Percentiles rank a stretch among this genome's conserved stretches.
phyloP scores from a whole-genome alignment of 805 yeast genomes.

The Saccharomycopsis schoenii region DNA sequence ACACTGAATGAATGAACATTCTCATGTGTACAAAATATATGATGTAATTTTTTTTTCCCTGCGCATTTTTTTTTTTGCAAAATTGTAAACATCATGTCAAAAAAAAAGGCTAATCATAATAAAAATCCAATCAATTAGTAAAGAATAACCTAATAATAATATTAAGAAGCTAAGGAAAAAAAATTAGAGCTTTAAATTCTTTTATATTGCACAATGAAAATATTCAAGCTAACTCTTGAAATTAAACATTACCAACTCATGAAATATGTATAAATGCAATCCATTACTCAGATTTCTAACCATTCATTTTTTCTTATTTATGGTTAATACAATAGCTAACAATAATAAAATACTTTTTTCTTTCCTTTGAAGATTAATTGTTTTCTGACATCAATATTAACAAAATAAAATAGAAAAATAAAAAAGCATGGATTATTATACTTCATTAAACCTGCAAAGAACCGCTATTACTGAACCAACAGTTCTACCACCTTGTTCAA shows the following conservation, averaged over 20 bases:
- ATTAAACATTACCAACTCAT: too few relatives aligned
- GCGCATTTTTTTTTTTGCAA: background rate
- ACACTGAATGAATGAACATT: too few relatives aligned
- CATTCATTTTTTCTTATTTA: background rate
- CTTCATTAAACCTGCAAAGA: background rate
- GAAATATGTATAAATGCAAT: too few relatives aligned
- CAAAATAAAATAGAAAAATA: background rate
- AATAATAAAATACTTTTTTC: too few relatives aligned
- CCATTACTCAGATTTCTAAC: background rate
- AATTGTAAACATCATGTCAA: background rate
- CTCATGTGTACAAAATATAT: background rate
- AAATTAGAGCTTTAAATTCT: too few relatives aligned
- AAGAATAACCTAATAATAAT: background rate
- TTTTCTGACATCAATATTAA: too few relatives aligned
- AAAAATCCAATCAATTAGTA: too few relatives aligned
- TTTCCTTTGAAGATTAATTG: too few relatives aligned
- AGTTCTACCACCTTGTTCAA: background rate
- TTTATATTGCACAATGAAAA: background rate
- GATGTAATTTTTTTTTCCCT: background rate
- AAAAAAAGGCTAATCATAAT: too few relatives aligned
- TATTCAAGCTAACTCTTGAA: too few relatives aligned
- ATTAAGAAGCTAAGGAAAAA: too few relatives aligned
- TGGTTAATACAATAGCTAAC: too few relatives aligned
- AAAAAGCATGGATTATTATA: background rate
- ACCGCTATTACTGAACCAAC: background rate